Evolutionary conservation across 768 basidiomycete species (phyloP).

Genomic region (Tephrocybe rancida): DNA sequence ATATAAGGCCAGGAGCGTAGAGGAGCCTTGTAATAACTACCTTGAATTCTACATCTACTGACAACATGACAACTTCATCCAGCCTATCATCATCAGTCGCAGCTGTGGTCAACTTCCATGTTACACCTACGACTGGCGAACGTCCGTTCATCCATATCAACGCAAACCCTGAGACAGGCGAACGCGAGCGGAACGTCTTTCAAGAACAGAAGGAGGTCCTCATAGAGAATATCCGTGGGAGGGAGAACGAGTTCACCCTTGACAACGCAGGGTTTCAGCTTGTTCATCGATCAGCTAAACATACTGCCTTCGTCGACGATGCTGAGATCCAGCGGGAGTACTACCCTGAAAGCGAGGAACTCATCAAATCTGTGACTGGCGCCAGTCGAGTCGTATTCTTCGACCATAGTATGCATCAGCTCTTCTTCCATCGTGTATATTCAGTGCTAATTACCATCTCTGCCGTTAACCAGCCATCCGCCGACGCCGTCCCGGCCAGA

Average conservation of each 20-base stretch:
- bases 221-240: conserved; percentile 45
- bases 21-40: too few relatives aligned
- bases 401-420: conserved; percentile 56
- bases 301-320: conserved; percentile 39
- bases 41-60: too few relatives aligned
- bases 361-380: conserved; percentile 57
- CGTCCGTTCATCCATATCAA: too few relatives aligned
- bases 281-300: conserved; percentile 27
- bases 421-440: neutral
- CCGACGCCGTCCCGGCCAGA: conserved; percentile 29
- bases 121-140: too few relatives aligned
- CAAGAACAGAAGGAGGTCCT: neutral
- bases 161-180: neutral
- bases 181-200: neutral
- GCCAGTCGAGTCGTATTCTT: conserved; percentile 58
- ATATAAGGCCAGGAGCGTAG: too few relatives aligned
- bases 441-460: neutral
- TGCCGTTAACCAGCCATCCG: conserved; percentile 31
- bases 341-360: conserved; percentile 60
- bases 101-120: too few relatives aligned
- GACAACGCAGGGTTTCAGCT: conserved; percentile 44
- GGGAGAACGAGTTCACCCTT: conserved; percentile 34
- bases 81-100: too few relatives aligned
- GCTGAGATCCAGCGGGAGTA: conserved; percentile 42
- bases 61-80: too few relatives aligned